phyloP scores from a whole-genome alignment of 2,329 filamentous ascomycete species.

The Cladosporium sp. region DNA sequence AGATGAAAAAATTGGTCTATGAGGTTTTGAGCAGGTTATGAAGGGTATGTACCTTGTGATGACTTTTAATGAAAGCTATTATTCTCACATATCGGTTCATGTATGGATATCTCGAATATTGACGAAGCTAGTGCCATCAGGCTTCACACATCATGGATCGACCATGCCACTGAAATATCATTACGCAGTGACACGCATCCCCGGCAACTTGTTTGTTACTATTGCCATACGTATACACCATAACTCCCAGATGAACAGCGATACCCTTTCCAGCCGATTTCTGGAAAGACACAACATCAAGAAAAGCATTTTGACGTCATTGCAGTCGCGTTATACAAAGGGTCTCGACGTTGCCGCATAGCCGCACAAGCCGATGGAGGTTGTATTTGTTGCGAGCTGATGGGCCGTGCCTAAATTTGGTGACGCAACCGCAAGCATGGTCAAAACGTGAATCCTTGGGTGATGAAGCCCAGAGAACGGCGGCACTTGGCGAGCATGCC shows the following conservation, averaged over 20 bases:
- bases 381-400: not conserved
- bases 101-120: not conserved
- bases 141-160: not conserved
- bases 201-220: not conserved
- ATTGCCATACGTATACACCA: not conserved
- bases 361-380: not conserved
- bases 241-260: not conserved
- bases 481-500: conserved; percentile 1
- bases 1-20: conserved; percentile 33
- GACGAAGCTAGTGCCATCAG: not conserved
- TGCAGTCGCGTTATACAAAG: not conserved
- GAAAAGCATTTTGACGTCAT: not conserved
- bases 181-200: not conserved
- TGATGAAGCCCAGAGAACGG: conserved; percentile 15
- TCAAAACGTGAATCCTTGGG: not conserved
- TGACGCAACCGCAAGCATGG: conserved; percentile 9
- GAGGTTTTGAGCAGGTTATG: conserved; percentile 22
- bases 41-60: not conserved
- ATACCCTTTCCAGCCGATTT: not conserved
- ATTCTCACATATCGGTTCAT: not conserved
- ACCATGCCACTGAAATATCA: not conserved
- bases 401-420: conserved; percentile 5
- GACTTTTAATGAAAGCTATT: not conserved
- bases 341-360: not conserved
- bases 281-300: not conserved